Conservation (phyloP, 768 basidiomycete species). For the Boletus rubroflammeus region DNA sequence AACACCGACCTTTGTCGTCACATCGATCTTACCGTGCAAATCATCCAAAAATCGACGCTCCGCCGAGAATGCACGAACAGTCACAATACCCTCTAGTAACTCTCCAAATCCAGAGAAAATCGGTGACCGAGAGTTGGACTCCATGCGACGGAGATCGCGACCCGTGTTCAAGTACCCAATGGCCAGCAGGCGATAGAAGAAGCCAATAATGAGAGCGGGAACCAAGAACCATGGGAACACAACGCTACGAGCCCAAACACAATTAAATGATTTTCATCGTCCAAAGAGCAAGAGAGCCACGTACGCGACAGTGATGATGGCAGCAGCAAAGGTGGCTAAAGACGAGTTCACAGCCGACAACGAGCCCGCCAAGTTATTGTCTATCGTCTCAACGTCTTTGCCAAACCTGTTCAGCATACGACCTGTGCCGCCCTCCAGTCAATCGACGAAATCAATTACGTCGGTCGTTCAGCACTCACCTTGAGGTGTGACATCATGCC, state of each 20-base stretch:
- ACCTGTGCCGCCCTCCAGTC: constrained; percentile 36
- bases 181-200: constrained; percentile 65
- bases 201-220: constrained; percentile 71
- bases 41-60: constrained; percentile 74
- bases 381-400: constrained; percentile 87
- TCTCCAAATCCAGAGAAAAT: constrained; percentile 84
- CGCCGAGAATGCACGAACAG: constrained; percentile 85
- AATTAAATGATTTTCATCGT: constrained; percentile 6
- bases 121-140: constrained; percentile 81
- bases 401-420: constrained; percentile 86
- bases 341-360: constrained; percentile 77
- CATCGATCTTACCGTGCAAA: constrained; percentile 69
- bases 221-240: constrained; percentile 83
- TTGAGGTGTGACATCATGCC: constrained; percentile 80
- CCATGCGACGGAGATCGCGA: constrained; percentile 84
- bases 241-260: constrained; percentile 34
- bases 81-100: constrained; percentile 85
- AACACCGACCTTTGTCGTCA: constrained; percentile 62
- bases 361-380: constrained; percentile 62
- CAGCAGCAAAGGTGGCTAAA: constrained; percentile 71
- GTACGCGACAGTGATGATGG: constrained; percentile 68
- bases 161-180: constrained; percentile 77
- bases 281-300: constrained; percentile 21
- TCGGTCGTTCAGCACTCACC: constrained; percentile 34
- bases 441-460: not conserved